Base-by-base conservation (phyloP, 2,329 filamentous ascomycete species). In the Pseudodiploospora longispora region DNA sequence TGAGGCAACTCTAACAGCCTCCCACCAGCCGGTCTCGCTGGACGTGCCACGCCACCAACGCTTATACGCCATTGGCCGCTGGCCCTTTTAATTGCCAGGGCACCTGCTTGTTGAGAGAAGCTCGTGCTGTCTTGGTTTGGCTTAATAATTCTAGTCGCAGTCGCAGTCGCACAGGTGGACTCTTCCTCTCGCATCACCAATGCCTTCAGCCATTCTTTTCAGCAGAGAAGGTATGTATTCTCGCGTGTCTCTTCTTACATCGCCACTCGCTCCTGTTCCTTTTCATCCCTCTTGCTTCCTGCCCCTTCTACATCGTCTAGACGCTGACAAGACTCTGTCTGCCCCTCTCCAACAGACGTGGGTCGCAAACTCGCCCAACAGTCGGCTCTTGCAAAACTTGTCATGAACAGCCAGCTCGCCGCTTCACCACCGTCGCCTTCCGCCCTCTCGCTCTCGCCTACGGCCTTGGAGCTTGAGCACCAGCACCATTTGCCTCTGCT, bases 361-460 rank as follows among this genome's bases (percentile, higher is more conserved):
- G 59, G 58, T 47, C 58, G 54, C 42, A 59, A 55, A 57, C 63
- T 67, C 56, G 61, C 65, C 47, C 65, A 65, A 47, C 66, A 69
- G 46, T 68, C 66, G 40, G 58, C 58, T 44, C 58, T 70, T 47
- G 65, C 66, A 44, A 69, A 69, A 59, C 59, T 67, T 61, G 67
- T 66, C 61, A 71, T 71, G 68, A 66, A 65, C 61, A 67, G 61
- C 53, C 60, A 66, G 52, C 58, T 65, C 38, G 59, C 56, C 32
- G 54, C 59, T 46, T 61, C 59, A 9, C 54, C 60, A 36, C 48
- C 62, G 36, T 55, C 55, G 41, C 48, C 62, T 39, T 53, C 55
- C 39, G 52, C 60, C 28, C 54, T 56, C 30, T 59, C 59, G 42
- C 53, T 51, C 30, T 63, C 61, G 52, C 57, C 57, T 31, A 56